A percentile compares a stretch with the other conserved stretches of the same genome.
Conservation (phyloP, 2,329 filamentous ascomycete species). For the Colletotrichum caudatum region DNA sequence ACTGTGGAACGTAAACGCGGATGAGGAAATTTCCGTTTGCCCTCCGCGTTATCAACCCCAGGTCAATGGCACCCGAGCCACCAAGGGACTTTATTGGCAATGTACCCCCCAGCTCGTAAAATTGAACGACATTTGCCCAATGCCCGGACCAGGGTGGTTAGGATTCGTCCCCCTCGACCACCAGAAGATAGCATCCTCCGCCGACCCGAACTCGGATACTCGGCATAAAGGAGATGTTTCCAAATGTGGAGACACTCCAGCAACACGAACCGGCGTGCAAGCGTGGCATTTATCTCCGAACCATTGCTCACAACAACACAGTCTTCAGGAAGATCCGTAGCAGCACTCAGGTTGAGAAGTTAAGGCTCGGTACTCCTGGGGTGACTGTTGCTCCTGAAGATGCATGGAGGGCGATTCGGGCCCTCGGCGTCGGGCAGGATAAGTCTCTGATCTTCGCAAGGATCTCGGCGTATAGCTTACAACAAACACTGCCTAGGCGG, state of each 20-base stretch:
- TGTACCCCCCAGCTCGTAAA: conserved; percentile 13
- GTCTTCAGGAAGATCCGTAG: conserved; percentile 11
- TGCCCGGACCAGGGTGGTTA: conserved; percentile 1
- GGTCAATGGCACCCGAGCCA: not conserved
- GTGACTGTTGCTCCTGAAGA: not conserved
- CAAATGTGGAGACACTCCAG: not conserved
- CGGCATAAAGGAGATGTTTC: conserved; percentile 17
- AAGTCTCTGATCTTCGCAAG: conserved; percentile 33
- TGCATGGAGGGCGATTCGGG: conserved; percentile 9
- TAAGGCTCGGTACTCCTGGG: conserved; percentile 12
- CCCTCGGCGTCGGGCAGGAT: conserved; percentile 14
- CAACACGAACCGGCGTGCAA: not conserved
- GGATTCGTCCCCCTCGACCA: not conserved
- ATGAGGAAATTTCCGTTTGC: conserved; percentile 32
- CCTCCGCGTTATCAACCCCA: conserved; percentile 30
- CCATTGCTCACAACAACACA: not conserved
- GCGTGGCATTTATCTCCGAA: conserved; percentile 4
- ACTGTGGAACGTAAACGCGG: conserved; percentile 12
- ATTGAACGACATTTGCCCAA: conserved; percentile 17
- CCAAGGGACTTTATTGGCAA: conserved; percentile 19
- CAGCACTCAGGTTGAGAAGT: conserved; percentile 9
- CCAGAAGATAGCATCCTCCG: conserved; percentile 14
- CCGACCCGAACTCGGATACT: conserved; percentile 25
- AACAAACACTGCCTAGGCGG: conserved; percentile 4
- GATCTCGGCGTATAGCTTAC: conserved; percentile 9